Conservation (phyloP, 73 alveolate genomes). For the Paramecium sexaurelia region DNA sequence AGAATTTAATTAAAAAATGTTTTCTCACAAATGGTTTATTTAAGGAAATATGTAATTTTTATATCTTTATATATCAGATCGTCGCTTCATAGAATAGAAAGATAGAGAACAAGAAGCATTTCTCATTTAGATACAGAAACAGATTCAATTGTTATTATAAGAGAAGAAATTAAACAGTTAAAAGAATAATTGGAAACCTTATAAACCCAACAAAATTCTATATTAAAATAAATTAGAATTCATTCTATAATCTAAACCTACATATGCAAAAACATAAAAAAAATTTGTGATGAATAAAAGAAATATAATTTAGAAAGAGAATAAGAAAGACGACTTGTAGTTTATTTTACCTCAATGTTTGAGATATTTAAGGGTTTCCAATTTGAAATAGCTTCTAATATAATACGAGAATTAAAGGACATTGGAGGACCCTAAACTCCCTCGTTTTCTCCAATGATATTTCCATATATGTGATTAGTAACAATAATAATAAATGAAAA, state of each 20-base stretch:
- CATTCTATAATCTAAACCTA: neutral
- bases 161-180: neutral
- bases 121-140: neutral
- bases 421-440: constrained; percentile 25
- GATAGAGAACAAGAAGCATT: neutral
- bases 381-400: neutral
- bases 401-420: neutral
- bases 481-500: neutral
- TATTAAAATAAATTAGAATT: neutral
- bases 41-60: neutral
- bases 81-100: neutral
- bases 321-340: neutral
- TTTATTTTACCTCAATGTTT: neutral
- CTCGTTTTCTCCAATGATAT: neutral
- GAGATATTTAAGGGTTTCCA: neutral
- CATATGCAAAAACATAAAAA: neutral
- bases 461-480: constrained; percentile 24
- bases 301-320: neutral
- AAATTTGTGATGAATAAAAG: neutral
- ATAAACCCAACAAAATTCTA: neutral
- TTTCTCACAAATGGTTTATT: constrained; percentile 8
- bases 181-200: neutral
- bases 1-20: neutral
- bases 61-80: neutral
- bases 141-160: neutral